Evolutionary conservation across 2,329 filamentous ascomycete genomes (phyloP).

Genomic region (Eutypa lata): DNA sequence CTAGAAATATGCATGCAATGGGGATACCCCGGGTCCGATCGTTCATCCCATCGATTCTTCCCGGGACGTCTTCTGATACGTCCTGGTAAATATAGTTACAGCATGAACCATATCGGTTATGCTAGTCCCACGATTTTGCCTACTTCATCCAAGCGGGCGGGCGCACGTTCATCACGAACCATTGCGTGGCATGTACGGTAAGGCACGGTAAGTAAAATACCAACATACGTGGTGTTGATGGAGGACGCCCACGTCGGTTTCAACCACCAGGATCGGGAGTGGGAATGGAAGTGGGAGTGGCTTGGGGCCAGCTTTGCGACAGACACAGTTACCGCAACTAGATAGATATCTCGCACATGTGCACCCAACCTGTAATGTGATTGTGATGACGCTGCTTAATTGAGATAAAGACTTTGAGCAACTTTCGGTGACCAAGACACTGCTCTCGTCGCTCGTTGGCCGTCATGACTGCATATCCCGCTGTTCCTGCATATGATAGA

Average conservation of each 20-base stretch:
- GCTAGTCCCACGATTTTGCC: neutral
- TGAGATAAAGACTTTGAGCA: neutral
- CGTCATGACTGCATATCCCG: neutral
- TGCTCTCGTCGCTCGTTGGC: neutral
- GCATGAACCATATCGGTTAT: neutral
- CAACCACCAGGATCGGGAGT: neutral
- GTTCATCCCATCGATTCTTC: neutral
- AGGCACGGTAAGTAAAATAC: no score
- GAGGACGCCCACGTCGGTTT: no score
- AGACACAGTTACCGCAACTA: no score
- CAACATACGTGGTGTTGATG: no score
- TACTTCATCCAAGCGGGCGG: neutral
- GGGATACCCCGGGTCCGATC: neutral
- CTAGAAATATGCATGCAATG: neutral
- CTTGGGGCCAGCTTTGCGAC: no score
- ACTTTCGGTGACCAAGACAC: neutral
- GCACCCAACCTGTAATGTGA: no score
- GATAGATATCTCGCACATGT: no score
- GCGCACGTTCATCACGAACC: neutral
- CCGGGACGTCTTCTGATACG: neutral
- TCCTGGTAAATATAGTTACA: neutral
- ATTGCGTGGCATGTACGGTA: no score
- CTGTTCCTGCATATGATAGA: slow-evolving; percentile 1
- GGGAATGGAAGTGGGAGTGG: neutral
- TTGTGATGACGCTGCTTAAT: neutral